Evolutionary conservation across 495 filamentous ascomycete species (phyloP).

Genomic region (Hypomontagnella submonticulosa): DNA sequence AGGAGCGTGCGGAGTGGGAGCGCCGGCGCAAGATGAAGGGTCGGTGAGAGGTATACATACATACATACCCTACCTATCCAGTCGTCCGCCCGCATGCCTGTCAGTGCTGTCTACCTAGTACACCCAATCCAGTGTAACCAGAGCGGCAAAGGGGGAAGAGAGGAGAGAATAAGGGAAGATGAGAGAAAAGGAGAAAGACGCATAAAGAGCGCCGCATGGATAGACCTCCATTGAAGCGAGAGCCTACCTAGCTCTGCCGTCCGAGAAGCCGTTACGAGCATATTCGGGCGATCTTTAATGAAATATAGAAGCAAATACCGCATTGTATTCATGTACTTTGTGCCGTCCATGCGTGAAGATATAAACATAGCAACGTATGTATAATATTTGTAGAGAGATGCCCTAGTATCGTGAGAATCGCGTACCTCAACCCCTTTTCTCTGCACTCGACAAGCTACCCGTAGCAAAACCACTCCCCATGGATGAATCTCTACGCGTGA

Average conservation of each 20-base stretch:
- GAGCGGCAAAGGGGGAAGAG: background rate
- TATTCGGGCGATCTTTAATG: background rate
- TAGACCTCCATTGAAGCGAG: slow-evolving; percentile 12
- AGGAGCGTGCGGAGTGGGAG: slow-evolving; percentile 64
- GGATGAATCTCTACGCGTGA: too few species aligned
- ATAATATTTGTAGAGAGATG: too few species aligned
- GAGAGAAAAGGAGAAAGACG: slow-evolving; percentile 2
- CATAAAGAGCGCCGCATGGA: background rate
- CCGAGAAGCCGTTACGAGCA: slow-evolving; percentile 10
- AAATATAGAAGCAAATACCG: slow-evolving; percentile 21
- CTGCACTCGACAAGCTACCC: too few species aligned
- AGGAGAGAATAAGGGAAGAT: slow-evolving; percentile 7
- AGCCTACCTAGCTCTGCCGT: slow-evolving; percentile 14
- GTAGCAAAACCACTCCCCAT: too few species aligned
- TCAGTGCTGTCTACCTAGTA: too few species aligned
- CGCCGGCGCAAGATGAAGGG: slow-evolving; percentile 54
- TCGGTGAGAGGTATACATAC: slow-evolving; percentile 25
- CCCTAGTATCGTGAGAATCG: too few species aligned
- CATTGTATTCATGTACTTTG: background rate
- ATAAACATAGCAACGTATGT: too few species aligned
- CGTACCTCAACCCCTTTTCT: too few species aligned
- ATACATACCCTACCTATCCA: too few species aligned
- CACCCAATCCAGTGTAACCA: too few species aligned
- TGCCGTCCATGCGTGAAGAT: too few species aligned
- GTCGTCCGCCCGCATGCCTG: too few species aligned